A percentile compares a stretch with the other conserved stretches of the same genome.
Conservation (phyloP, 2,329 filamentous ascomycete genomes). For the Nemania serpens region DNA sequence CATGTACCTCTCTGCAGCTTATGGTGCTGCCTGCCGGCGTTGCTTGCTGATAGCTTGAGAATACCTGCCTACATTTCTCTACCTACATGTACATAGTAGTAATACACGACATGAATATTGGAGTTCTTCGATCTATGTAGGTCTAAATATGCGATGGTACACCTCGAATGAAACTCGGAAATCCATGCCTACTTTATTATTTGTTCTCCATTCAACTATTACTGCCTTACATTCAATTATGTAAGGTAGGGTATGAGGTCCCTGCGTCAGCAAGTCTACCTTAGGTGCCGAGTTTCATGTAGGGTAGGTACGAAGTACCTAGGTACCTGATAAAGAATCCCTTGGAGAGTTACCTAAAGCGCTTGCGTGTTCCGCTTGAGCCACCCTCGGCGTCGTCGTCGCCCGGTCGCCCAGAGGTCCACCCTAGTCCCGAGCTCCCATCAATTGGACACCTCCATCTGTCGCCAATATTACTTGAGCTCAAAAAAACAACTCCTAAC, state of each 20-base stretch:
- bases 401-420: slow-evolving; percentile 21
- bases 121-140: too few species aligned
- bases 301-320: background rate
- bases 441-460: slow-evolving; percentile 21
- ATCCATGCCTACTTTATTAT: too few species aligned
- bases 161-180: too few species aligned
- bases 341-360: background rate
- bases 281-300: background rate
- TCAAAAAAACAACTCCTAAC: slow-evolving; percentile 10
- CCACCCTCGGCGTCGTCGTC: slow-evolving; percentile 13
- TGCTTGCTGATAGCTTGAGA: background rate
- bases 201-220: too few species aligned
- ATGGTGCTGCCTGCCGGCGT: background rate
- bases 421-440: slow-evolving; percentile 15
- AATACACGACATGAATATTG: too few species aligned
- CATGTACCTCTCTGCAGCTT: background rate
- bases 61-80: too few species aligned
- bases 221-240: too few species aligned
- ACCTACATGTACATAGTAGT: too few species aligned
- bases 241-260: background rate
- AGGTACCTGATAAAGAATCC: background rate
- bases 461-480: background rate
- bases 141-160: too few species aligned
- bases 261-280: background rate
- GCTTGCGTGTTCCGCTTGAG: slow-evolving; percentile 21